Base-by-base conservation (phyloP, 2,329 filamentous ascomycete species). In the Lachnellula suecica region DNA sequence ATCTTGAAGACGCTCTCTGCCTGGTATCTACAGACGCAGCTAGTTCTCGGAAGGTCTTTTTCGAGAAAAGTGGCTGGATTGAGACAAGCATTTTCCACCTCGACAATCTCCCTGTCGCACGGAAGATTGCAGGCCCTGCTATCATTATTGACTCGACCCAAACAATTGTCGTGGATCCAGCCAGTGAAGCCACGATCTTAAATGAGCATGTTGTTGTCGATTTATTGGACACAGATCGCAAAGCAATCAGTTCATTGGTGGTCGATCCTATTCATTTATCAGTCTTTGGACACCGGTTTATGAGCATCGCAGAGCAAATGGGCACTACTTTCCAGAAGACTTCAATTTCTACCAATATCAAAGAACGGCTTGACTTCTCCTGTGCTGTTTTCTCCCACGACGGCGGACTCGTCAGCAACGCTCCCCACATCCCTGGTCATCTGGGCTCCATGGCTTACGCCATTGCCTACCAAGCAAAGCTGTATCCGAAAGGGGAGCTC, bases 141-240 rank as follows among this genome's bases (percentile, higher is more conserved):
- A 89, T 96, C 71, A 79, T 96, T 53, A 89, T 90, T 2, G 92
- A 92, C 62, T 85, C 87, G 5, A 92, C 88, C 1, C 92, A 97
- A 71, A 97, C 92, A 0, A 93, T 97, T 56, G 88, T 97, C 0
- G 84, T 96, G 1, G 88, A 88, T 0, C 92, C 92, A 0, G 82
- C 81, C 25, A 82, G 89, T 3, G 82, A 83, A 24, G 92, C 92
- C 0, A 72, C 90, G 17, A 77, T 96, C 25, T 27, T 53, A 4
- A 29, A 44, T 13, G 83, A 94, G n/a, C 92, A 96, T 62, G 89
- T 96, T 4, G 79, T 96, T 13, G 91, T 97, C 65, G 90, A 95
- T 35, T 23, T 56, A 5, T 20, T 40, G 11, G 37, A 40, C 5
- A 10, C 37, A 19, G 20, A 19, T 20, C 27, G 37, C 34, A n/a